These are phyloP conservation scores for Neoboletus magnificus DNA, from an alignment of 768 basidiomycete species.

Conservation along the genomic window DNA sequence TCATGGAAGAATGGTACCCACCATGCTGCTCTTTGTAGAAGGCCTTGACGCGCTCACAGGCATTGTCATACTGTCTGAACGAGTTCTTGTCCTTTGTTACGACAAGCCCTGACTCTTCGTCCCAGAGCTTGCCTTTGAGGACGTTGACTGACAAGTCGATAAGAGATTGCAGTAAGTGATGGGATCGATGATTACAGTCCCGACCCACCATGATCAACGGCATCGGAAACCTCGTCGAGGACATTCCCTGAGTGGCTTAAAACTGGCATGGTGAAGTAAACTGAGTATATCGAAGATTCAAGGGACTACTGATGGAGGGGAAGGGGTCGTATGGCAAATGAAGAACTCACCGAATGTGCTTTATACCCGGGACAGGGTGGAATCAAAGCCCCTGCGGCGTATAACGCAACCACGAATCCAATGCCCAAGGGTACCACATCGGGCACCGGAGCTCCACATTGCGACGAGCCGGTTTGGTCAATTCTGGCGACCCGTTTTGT, in stretches of 20 bases:
- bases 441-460: constrained; percentile 20
- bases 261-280: constrained; percentile 23
- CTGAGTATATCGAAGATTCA: background rate
- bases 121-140: constrained; percentile 59
- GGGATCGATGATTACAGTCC: background rate
- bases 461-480: constrained; percentile 9
- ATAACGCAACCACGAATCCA: constrained; percentile 12
- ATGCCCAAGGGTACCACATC: constrained; percentile 17
- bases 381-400: constrained; percentile 1
- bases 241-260: constrained; percentile 25
- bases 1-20: constrained; percentile 23
- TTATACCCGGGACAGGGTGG: constrained; percentile 20
- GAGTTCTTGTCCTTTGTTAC: constrained; percentile 56
- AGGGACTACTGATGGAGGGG: background rate
- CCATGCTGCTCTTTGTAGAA: constrained; percentile 82
- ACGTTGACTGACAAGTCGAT: constrained; percentile 53
- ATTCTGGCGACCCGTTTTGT: constrained; percentile 16
- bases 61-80: constrained; percentile 72
- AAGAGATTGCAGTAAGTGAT: background rate
- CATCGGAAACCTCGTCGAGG: constrained; percentile 46
- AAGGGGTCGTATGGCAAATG: constrained; percentile 1
- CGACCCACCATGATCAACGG: constrained; percentile 45
- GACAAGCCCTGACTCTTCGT: constrained; percentile 57
- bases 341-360: constrained; percentile 1
- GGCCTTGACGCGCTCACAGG: constrained; percentile 72